phyloP scores from a whole-genome alignment of 208 protist genomes.

The Leptomonas pyrrhocoris region DNA sequence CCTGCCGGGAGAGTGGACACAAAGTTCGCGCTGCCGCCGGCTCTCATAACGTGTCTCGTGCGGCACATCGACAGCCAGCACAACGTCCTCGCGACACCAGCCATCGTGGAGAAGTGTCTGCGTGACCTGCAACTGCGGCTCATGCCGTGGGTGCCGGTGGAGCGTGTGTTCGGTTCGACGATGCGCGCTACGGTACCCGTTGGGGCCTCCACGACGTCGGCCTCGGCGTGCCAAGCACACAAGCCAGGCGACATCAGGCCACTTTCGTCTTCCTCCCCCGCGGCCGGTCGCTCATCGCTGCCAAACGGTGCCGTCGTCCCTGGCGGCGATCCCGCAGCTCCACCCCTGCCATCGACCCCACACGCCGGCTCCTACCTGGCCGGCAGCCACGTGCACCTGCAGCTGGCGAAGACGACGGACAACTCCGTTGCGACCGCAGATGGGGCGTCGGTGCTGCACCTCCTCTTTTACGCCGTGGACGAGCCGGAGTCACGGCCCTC shows the following conservation, averaged over 20 bases:
- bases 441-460: slow-evolving; percentile 53
- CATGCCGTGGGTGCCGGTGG: slow-evolving; percentile 36
- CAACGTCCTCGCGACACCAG: slow-evolving; percentile 52
- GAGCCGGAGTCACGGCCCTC: slow-evolving; percentile 55
- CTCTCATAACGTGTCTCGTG: slow-evolving; percentile 67
- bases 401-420: slow-evolving; percentile 73
- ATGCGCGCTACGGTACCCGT: slow-evolving; percentile 13
- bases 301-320: slow-evolving; percentile 4
- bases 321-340: not conserved
- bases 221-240: not conserved
- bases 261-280: not conserved
- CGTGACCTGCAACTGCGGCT: slow-evolving; percentile 66
- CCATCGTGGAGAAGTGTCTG: slow-evolving; percentile 58
- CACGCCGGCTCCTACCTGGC: slow-evolving; percentile 30
- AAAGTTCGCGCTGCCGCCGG: slow-evolving; percentile 41
- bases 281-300: not conserved
- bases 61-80: slow-evolving; percentile 57
- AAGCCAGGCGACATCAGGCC: not conserved
- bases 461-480: slow-evolving; percentile 68
- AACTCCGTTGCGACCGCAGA: slow-evolving; percentile 32
- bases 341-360: slow-evolving; percentile 5
- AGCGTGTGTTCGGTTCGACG: slow-evolving; percentile 35
- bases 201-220: not conserved
- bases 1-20: slow-evolving; percentile 11
- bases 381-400: slow-evolving; percentile 54